phyloP scores from a whole-genome alignment of 257 asterid genomes.

The Solanum paucissectum region DNA sequence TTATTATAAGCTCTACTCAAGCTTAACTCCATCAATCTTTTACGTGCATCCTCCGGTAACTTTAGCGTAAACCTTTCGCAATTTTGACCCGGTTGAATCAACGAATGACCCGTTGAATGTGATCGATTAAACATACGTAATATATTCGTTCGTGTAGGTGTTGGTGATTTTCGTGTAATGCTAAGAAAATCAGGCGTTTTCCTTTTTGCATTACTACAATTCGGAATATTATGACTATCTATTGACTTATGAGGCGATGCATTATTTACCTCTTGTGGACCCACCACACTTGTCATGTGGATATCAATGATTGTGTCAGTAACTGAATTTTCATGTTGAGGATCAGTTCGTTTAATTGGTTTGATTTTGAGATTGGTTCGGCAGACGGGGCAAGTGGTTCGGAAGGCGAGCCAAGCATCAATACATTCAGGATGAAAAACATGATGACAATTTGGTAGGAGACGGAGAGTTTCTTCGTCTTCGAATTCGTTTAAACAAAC shows the following conservation, averaged over 20 bases:
- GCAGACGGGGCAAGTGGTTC: constrained; percentile 49
- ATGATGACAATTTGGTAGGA: constrained; percentile 23
- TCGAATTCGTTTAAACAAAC: constrained; percentile 29
- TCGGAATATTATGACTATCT: background rate
- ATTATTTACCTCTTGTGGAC: background rate
- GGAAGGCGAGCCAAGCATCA: constrained; percentile 39
- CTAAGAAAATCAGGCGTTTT: background rate
- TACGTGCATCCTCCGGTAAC: constrained; percentile 17
- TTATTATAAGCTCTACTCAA: constrained; percentile 7
- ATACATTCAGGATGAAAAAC: constrained; percentile 41
- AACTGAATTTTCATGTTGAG: background rate
- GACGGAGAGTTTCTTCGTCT: constrained; percentile 23
- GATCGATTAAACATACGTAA: constrained; percentile 9
- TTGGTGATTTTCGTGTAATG: background rate
- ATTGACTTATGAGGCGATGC: background rate
- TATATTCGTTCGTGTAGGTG: background rate
- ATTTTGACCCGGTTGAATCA: constrained; percentile 10
- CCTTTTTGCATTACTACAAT: background rate
- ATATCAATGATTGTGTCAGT: background rate
- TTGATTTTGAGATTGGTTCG: constrained; percentile 25
- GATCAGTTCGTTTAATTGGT: background rate
- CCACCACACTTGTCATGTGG: background rate
- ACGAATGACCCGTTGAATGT: constrained; percentile 25
- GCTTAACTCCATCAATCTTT: constrained; percentile 5
- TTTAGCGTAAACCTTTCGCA: constrained; percentile 23